A percentile compares a stretch with the other conserved stretches of the same genome.
Evolutionary conservation across 331 rosid genomes (phyloP).

Genomic region (Saraca asoca): DNA sequence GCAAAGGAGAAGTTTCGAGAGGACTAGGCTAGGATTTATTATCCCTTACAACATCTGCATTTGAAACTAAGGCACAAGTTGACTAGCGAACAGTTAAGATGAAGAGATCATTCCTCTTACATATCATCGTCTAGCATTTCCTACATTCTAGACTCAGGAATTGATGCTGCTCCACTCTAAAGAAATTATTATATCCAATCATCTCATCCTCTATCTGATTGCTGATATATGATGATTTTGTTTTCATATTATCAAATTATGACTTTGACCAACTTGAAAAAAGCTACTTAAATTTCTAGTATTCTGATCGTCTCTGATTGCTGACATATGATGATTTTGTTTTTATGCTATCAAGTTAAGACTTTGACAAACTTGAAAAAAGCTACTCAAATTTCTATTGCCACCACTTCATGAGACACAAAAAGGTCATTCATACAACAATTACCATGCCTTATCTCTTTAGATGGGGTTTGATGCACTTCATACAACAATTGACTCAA

Average conservation of each 20-base stretch:
- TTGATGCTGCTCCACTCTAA: not conserved
- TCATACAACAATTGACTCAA: too few species aligned
- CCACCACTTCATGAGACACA: too few species aligned
- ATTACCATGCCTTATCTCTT: too few species aligned
- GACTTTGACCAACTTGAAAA: too few species aligned
- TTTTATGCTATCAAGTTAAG: too few species aligned
- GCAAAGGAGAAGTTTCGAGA: not conserved
- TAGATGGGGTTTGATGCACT: too few species aligned
- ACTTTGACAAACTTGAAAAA: too few species aligned
- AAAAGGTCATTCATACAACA: too few species aligned
- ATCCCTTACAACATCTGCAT: not conserved
- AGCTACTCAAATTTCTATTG: too few species aligned
- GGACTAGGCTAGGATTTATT: not conserved
- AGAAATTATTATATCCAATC: not conserved
- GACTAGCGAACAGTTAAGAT: not conserved
- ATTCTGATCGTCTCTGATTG: too few species aligned
- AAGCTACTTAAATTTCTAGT: not conserved
- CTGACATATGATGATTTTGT: not conserved
- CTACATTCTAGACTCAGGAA: not conserved
- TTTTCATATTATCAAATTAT: not conserved
- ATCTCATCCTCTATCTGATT: not conserved
- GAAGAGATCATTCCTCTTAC: not conserved
- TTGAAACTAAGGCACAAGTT: slow-evolving; percentile 13
- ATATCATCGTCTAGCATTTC: not conserved
- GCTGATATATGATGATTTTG: not conserved